Evolutionary conservation across 192 early-diverging fungal genomes (phyloP).

Genomic region (Mortierella claussenii): DNA sequence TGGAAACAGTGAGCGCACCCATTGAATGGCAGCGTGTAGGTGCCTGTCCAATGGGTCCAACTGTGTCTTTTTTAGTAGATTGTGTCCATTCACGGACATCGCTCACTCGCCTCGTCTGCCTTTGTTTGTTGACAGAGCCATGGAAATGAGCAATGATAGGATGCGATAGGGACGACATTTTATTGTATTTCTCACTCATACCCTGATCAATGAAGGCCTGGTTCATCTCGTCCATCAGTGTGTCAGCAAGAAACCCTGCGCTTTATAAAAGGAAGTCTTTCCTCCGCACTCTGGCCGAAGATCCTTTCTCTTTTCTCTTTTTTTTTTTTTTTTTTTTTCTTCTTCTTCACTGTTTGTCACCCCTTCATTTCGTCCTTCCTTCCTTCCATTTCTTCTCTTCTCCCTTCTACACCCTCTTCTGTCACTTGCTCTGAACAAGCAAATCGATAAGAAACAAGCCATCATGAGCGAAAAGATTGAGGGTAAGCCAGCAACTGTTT

Average conservation of each 20-base stretch:
- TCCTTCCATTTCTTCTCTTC: neutral
- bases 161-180: constrained; percentile 4
- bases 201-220: neutral
- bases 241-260: neutral
- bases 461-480: constrained; percentile 47
- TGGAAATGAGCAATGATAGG: neutral
- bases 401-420: constrained; percentile 4
- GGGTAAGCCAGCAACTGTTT: too few species aligned
- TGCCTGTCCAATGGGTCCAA: neutral
- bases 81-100: constrained; percentile 1
- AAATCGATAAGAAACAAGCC: neutral
- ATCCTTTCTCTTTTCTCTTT: neutral
- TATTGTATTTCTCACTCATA: neutral
- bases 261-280: constrained; percentile 1
- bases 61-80: neutral
- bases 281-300: neutral
- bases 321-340: neutral
- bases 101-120: neutral
- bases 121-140: neutral
- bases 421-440: constrained; percentile 11
- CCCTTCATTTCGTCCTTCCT: neutral
- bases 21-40: too few species aligned
- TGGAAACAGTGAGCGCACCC: too few species aligned
- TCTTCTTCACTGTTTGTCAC: neutral
- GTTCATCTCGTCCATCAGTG: neutral